Conservation (phyloP, 139 green algal genomes). For the Medakamo hakoo region DNA sequence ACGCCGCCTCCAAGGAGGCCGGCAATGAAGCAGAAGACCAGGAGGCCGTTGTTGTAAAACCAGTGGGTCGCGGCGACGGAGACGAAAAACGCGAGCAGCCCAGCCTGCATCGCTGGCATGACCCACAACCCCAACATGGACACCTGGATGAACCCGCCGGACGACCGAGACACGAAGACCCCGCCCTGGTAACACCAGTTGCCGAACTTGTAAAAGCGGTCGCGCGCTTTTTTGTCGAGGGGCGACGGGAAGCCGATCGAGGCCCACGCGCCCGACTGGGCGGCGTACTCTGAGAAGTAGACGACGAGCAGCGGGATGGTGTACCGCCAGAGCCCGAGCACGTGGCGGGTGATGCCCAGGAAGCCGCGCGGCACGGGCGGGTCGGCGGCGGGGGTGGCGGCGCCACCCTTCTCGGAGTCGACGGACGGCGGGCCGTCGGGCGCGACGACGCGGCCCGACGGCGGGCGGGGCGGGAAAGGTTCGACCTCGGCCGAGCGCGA, state of each 20-base stretch:
- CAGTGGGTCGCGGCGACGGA: conserved; percentile 17
- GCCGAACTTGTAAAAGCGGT: conserved; percentile 30
- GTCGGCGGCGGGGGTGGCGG: background rate
- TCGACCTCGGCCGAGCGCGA: background rate
- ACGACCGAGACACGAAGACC: conserved; percentile 41
- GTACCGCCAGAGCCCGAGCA: conserved; percentile 30
- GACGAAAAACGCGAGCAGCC: conserved; percentile 37
- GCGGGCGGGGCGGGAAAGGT: no score
- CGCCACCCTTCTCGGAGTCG: no score
- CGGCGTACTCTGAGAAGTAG: conserved; percentile 45
- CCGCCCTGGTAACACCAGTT: conserved; percentile 44
- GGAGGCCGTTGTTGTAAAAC: conserved; percentile 30
- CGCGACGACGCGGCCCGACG: background rate
- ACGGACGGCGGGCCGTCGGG: background rate
- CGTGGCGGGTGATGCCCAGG: background rate
- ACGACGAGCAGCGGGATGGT: conserved; percentile 38
- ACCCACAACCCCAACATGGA: conserved; percentile 22
- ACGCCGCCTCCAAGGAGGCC: conserved; percentile 42
- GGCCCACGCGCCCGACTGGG: conserved; percentile 44
- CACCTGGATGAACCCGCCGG: conserved; percentile 32
- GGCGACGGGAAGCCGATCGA: conserved; percentile 18
- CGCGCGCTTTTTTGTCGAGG: conserved; percentile 9
- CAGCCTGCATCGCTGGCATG: conserved; percentile 36
- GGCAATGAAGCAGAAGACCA: conserved; percentile 24
- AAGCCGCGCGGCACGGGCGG: background rate